Percentiles rank a stretch among this genome's conserved stretches.
Evolutionary conservation across 495 filamentous ascomycete genomes (phyloP).

Genomic region (Pyrenula massariospora): DNA sequence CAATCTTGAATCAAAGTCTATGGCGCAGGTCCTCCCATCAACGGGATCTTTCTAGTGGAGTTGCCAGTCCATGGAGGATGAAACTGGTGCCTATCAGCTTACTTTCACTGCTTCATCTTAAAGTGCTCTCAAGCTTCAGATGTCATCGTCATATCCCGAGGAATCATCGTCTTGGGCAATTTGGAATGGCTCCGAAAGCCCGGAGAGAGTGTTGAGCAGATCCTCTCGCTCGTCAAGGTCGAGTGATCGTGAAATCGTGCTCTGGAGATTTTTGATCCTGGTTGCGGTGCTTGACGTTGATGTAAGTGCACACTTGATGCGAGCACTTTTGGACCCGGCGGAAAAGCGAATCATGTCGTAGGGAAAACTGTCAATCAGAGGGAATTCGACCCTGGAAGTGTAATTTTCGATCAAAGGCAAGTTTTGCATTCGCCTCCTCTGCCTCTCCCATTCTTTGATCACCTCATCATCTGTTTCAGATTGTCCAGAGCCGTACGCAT

Average conservation of each 20-base stretch:
- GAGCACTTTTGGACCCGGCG: constrained; percentile 28
- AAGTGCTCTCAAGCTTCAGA: not conserved
- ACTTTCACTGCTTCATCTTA: too few species aligned
- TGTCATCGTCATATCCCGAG: constrained; percentile 68
- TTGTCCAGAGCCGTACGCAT: constrained; percentile 26
- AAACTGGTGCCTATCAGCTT: too few species aligned
- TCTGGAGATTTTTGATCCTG: constrained; percentile 54
- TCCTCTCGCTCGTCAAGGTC: constrained; percentile 70
- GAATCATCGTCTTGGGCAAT: constrained; percentile 20
- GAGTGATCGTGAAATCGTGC: constrained; percentile 43
- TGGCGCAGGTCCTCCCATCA: too few species aligned
- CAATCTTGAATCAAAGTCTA: too few species aligned
- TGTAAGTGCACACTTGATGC: constrained; percentile 54
- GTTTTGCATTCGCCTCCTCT: not conserved
- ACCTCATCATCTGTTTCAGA: constrained; percentile 5
- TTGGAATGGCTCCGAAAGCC: not conserved
- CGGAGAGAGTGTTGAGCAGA: constrained; percentile 42
- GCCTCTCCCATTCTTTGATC: not conserved
- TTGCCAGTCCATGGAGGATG: too few species aligned
- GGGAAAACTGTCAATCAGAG: constrained; percentile 75
- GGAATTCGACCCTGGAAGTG: constrained; percentile 35
- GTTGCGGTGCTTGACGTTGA: constrained; percentile 60
- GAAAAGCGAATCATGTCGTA: constrained; percentile 42
- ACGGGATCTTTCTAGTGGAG: too few species aligned
- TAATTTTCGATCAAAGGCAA: constrained; percentile 16